These are phyloP conservation scores for Arachis hypogaea DNA, from an alignment of 306 rosid genomes.

Conservation along the genomic window DNA sequence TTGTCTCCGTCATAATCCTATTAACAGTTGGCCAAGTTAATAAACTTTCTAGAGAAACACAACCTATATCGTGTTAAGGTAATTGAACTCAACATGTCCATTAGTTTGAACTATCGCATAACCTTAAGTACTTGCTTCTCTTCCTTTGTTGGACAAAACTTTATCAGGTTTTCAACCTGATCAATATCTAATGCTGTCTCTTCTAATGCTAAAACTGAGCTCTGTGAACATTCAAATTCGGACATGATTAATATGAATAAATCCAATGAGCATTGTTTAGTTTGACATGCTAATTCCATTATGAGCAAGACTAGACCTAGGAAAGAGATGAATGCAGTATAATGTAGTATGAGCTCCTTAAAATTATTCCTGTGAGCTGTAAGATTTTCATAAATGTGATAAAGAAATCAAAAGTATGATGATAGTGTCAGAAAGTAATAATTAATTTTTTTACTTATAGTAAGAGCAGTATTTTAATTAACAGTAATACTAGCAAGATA, in stretches of 20 bases:
- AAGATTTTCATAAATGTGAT: background rate
- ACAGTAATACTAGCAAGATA: too few species aligned
- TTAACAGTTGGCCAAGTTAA: conserved; percentile 34
- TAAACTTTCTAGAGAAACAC: conserved; percentile 34
- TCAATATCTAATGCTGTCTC: conserved; percentile 73
- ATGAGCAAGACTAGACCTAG: conserved; percentile 14
- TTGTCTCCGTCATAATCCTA: conserved; percentile 83
- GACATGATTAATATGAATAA: conserved; percentile 31
- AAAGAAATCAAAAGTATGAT: background rate
- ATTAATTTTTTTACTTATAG: too few species aligned
- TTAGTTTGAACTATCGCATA: conserved; percentile 32
- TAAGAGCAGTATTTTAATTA: too few species aligned
- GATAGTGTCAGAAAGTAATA: background rate
- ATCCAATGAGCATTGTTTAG: conserved; percentile 15
- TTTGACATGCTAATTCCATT: background rate
- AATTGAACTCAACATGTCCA: conserved; percentile 35
- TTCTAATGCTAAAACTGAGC: conserved; percentile 78
- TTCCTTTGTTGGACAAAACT: conserved; percentile 94
- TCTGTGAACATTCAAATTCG: conserved; percentile 50
- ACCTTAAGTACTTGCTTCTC: conserved; percentile 93
- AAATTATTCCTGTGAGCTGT: too few species aligned
- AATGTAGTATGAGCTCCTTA: background rate
- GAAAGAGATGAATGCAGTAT: background rate
- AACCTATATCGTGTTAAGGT: conserved; percentile 12
- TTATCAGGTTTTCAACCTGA: conserved; percentile 89